Evolutionary conservation across 192 early-diverging fungal genomes (phyloP).

Genomic region (Coemansia sp.): DNA sequence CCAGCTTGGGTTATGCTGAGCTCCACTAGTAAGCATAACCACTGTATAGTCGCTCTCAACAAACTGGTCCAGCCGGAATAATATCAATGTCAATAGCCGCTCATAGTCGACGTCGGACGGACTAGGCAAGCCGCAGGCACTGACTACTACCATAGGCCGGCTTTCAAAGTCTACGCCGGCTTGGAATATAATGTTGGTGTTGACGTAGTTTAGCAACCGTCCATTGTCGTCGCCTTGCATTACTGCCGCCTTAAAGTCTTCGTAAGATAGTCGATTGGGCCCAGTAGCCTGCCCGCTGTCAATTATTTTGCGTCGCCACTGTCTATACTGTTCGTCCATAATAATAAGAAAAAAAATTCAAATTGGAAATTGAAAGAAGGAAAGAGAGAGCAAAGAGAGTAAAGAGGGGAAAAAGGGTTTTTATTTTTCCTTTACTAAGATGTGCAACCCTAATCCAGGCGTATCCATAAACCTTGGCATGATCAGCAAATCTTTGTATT

Average conservation of each 20-base stretch:
- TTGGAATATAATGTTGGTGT: constrained; percentile 46
- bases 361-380: not conserved
- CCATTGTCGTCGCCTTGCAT: constrained; percentile 54
- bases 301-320: constrained; percentile 28
- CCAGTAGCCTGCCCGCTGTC: not conserved
- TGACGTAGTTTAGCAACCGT: constrained; percentile 45
- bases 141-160: constrained; percentile 79
- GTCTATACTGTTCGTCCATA: constrained; percentile 50
- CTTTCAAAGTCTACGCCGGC: constrained; percentile 83
- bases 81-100: constrained; percentile 65
- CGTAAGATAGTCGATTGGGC: constrained; percentile 20
- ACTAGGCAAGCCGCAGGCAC: constrained; percentile 82
- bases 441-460: constrained; percentile 14
- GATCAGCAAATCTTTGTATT: not conserved
- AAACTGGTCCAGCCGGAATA: constrained; percentile 73
- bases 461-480: not conserved
- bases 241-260: constrained; percentile 26
- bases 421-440: not conserved
- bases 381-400: not conserved
- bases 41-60: constrained; percentile 91
- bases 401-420: not conserved
- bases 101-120: constrained; percentile 77
- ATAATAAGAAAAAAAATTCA: not conserved
- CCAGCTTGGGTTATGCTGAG: constrained; percentile 75
- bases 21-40: constrained; percentile 81